Percentiles rank a stretch among this genome's conserved stretches.
These are phyloP conservation scores for Alternaria incomplexa DNA, from an alignment of 2,329 filamentous ascomycete genomes.

Conservation along the genomic window DNA sequence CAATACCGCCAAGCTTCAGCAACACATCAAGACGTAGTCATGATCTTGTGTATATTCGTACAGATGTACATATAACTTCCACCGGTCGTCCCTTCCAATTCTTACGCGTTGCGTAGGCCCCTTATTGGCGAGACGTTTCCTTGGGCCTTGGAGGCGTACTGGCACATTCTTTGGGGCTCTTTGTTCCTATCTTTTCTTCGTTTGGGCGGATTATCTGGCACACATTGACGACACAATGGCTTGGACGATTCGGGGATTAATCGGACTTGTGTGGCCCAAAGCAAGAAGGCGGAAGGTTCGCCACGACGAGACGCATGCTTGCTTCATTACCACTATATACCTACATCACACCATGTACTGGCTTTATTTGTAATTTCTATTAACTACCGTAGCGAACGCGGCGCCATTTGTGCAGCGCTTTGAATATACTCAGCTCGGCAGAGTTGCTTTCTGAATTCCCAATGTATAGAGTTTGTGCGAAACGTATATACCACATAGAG, in stretches of 20 bases:
- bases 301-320: not conserved
- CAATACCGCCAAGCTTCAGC: not conserved
- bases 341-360: not conserved
- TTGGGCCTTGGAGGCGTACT: not conserved
- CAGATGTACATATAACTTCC: not conserved
- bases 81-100: not conserved
- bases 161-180: not conserved
- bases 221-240: not conserved
- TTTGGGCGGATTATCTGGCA: not conserved
- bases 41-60: not conserved
- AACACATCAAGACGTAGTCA: not conserved
- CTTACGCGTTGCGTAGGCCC: not conserved
- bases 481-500: not conserved
- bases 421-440: not conserved
- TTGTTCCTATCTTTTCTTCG: not conserved
- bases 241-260: not conserved
- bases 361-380: constrained; percentile 9
- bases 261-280: not conserved
- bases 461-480: not conserved
- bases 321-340: not conserved
- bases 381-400: not conserved
- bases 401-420: not conserved
- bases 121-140: not conserved
- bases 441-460: not conserved
- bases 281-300: not conserved